Conservation (phyloP, 2,329 filamentous ascomycete genomes). For the Sporothrix brunneoviolacea region DNA sequence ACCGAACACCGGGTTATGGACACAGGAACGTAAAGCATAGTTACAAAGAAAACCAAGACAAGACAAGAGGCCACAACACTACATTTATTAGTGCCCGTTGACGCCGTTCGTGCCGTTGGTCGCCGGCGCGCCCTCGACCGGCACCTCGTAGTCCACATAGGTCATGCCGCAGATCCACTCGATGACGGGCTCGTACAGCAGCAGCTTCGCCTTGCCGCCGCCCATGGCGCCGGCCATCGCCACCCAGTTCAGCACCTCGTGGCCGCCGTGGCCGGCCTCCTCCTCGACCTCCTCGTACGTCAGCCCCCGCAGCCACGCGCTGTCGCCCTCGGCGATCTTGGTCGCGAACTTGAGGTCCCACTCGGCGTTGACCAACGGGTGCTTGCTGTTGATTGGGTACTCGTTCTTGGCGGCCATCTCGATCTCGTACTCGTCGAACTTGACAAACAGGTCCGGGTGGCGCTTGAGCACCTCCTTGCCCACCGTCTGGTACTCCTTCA, state of each 20-base stretch:
- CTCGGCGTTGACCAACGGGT: constrained; percentile 18
- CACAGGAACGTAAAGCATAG: too few species aligned
- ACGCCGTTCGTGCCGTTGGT: neutral
- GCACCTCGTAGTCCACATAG: constrained; percentile 15
- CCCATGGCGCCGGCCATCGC: constrained; percentile 16
- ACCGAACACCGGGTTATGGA: too few species aligned
- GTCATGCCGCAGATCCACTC: constrained; percentile 19
- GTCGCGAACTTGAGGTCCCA: constrained; percentile 15
- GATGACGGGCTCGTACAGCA: constrained; percentile 18
- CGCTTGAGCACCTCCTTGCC: constrained; percentile 15
- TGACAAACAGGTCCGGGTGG: constrained; percentile 15
- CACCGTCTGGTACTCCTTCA: constrained; percentile 19
- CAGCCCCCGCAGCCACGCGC: constrained; percentile 11
- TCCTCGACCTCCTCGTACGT: constrained; percentile 19
- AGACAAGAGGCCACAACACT: neutral
- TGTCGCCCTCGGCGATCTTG: constrained; percentile 12
- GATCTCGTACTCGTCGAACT: constrained; percentile 18
- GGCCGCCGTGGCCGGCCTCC: constrained; percentile 17
- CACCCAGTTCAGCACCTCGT: constrained; percentile 19
- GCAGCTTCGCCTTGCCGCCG: constrained; percentile 15
- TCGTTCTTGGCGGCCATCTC: constrained; percentile 18
- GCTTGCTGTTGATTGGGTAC: constrained; percentile 18
- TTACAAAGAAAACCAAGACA: too few species aligned
- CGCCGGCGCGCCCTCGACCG: neutral
- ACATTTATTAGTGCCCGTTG: neutral